phyloP scores from a whole-genome alignment of 352 stramenopile species.

The Pythium pyrilobum region DNA sequence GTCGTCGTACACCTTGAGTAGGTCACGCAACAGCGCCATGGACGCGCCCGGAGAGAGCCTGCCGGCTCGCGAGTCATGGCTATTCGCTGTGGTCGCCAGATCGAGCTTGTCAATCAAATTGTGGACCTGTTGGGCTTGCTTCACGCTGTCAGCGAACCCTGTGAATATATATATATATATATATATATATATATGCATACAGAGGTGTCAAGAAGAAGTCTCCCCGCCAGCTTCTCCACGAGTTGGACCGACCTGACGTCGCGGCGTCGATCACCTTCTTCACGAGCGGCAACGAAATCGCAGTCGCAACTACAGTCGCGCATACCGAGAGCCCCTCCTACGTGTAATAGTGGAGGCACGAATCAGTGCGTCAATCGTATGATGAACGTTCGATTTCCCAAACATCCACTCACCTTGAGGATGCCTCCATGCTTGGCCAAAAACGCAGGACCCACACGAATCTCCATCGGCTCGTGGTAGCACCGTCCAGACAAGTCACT shows the following conservation, averaged over 20 bases:
- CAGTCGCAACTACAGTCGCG: not conserved
- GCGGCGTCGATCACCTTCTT: not conserved
- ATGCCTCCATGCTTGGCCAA: constrained; percentile 11
- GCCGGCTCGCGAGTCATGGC: not conserved
- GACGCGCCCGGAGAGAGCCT: not conserved
- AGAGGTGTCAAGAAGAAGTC: too few relatives aligned
- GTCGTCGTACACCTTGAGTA: constrained; percentile 2
- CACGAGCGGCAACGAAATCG: not conserved
- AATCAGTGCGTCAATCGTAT: too few relatives aligned
- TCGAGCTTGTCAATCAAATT: constrained; percentile 2
- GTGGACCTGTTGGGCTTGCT: not conserved
- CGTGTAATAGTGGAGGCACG: too few relatives aligned
- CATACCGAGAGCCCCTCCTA: not conserved
- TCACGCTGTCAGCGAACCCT: not conserved
- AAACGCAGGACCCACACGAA: constrained; percentile 2
- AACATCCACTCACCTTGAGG: constrained; percentile 3
- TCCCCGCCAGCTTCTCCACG: too few relatives aligned
- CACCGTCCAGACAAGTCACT: constrained; percentile 20
- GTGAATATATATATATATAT: not conserved
- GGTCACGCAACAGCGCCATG: not conserved
- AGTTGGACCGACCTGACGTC: not conserved
- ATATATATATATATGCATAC: too few relatives aligned
- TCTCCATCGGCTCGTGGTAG: constrained; percentile 22
- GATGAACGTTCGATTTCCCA: too few relatives aligned
- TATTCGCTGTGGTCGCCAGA: not conserved